A percentile compares a stretch with the other conserved stretches of the same genome.
Conservation (phyloP, 371 early-diverging fungal species). For the Lichtheimia hyalospora region DNA sequence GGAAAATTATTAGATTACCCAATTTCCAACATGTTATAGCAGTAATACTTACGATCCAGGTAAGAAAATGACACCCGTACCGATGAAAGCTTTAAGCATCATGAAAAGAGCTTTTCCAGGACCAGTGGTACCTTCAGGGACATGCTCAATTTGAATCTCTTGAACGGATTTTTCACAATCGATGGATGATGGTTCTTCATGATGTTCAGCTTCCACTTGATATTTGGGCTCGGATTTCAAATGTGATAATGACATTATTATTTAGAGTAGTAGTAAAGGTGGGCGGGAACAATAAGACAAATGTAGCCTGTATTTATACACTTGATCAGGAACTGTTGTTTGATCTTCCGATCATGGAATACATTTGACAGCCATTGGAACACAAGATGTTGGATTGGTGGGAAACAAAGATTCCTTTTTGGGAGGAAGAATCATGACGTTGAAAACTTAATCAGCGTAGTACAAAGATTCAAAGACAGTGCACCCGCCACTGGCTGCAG, state of each 20-base stretch:
- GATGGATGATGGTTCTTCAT: conserved; percentile 13
- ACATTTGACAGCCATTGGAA: no score
- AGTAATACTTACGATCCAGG: conserved; percentile 60
- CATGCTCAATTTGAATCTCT: conserved; percentile 21
- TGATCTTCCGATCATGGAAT: no score
- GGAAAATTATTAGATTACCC: not conserved
- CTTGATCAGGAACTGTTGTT: no score
- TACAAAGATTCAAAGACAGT: no score
- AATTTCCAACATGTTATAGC: not conserved
- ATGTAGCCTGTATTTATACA: no score
- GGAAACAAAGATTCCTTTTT: no score
- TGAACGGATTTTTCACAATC: conserved; percentile 18
- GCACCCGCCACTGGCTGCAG: no score
- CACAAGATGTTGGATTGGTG: no score
- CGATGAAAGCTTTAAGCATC: conserved; percentile 78
- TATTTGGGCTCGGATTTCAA: conserved; percentile 10
- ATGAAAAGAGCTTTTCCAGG: conserved; percentile 71
- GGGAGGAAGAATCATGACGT: no score
- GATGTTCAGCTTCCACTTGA: conserved; percentile 11
- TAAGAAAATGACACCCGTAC: conserved; percentile 67
- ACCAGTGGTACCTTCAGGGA: conserved; percentile 46
- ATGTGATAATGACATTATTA: not conserved
- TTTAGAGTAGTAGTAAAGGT: not conserved
- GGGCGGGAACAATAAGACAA: no score
- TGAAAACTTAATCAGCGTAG: no score